Conservation (phyloP, 78 protist genomes). For the Dictyostelium firmibasis region DNA sequence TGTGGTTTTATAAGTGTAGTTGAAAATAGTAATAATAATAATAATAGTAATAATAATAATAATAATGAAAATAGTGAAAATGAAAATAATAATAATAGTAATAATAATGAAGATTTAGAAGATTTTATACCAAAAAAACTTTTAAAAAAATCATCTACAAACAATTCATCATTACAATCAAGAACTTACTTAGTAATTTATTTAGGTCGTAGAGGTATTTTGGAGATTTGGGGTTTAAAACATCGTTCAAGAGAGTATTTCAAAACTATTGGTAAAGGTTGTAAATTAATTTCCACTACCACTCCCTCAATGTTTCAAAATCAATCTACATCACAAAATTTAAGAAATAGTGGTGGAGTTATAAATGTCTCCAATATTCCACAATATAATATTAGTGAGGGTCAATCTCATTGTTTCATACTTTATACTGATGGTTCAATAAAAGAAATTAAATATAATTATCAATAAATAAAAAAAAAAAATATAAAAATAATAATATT, state of each 20-base stretch:
- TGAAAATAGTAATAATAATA: neutral
- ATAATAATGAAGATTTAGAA: neutral
- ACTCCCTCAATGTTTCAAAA: neutral
- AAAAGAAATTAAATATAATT: neutral
- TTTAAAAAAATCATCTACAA: neutral
- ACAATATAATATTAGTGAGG: neutral
- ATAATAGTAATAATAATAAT: neutral
- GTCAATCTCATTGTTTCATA: constrained; percentile 4
- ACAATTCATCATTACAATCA: neutral
- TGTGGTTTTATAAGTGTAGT: constrained; percentile 65
- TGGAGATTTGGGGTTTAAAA: constrained; percentile 78
- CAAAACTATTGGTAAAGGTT: constrained; percentile 66
- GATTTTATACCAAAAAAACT: constrained; percentile 66
- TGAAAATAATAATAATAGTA: too few species aligned
- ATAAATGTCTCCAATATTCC: neutral
- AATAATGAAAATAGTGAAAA: neutral
- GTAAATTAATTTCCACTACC: constrained; percentile 32
- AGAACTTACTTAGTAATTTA: constrained; percentile 46
- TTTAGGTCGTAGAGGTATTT: constrained; percentile 66
- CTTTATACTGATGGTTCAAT: neutral
- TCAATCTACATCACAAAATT: neutral
- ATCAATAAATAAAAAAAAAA: neutral
- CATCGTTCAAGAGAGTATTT: constrained; percentile 43
- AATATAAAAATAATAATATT: neutral
- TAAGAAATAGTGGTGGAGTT: neutral